phyloP scores from a whole-genome alignment of 768 basidiomycete species.

The Termitomyces sp. region DNA sequence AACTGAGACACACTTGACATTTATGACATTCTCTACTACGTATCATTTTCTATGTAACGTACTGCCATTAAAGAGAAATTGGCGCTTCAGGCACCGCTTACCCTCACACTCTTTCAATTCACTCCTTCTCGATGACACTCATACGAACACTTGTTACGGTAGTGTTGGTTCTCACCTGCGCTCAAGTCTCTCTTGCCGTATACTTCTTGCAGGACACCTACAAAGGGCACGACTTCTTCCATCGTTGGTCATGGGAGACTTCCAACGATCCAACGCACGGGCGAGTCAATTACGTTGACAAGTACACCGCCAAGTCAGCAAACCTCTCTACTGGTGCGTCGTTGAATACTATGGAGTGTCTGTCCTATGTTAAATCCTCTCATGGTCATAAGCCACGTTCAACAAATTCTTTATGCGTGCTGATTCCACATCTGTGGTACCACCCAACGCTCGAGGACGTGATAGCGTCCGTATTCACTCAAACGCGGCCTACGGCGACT shows the following conservation, averaged over 20 bases:
- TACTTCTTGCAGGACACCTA: constrained; percentile 11
- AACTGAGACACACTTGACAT: neutral
- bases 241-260: constrained; percentile 46
- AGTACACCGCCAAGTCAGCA: constrained; percentile 31
- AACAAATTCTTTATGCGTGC: constrained; percentile 56
- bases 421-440: constrained; percentile 37
- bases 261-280: constrained; percentile 61
- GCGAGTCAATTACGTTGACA: constrained; percentile 55
- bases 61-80: neutral
- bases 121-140: constrained; percentile 1
- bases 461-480: constrained; percentile 55
- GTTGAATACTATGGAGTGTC: neutral
- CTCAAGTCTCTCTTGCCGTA: neutral
- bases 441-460: constrained; percentile 39
- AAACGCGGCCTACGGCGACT: constrained; percentile 37
- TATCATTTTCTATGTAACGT: neutral
- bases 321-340: constrained; percentile 47
- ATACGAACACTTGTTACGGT: neutral
- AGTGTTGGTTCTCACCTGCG: constrained; percentile 1
- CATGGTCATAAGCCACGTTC: constrained; percentile 25
- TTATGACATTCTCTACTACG: neutral
- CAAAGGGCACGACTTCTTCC: constrained; percentile 33
- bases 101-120: constrained; percentile 2
- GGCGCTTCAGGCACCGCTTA: neutral
- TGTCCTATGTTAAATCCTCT: neutral